Conservation (phyloP, 2,329 filamentous ascomycete genomes). For the Harringtonia lauricola region DNA sequence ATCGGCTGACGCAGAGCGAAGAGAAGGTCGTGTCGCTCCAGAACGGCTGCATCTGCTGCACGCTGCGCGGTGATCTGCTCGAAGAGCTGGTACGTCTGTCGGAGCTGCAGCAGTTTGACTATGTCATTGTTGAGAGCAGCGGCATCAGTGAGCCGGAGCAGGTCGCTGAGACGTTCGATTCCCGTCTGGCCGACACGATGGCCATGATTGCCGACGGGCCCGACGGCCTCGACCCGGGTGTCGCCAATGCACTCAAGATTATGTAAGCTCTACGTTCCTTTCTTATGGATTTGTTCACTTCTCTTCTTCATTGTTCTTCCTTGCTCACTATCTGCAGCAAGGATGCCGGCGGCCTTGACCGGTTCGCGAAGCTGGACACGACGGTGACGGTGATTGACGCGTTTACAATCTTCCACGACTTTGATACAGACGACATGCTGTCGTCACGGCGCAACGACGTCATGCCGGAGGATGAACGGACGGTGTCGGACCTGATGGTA, state of each 20-base stretch:
- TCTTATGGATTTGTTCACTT: neutral
- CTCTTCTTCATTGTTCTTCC: neutral
- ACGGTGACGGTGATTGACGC: slow-evolving; percentile 64
- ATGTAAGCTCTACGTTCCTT: slow-evolving; percentile 17
- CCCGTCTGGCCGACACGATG: slow-evolving; percentile 39
- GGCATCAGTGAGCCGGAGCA: slow-evolving; percentile 65
- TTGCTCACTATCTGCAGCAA: neutral
- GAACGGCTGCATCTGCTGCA: slow-evolving; percentile 70
- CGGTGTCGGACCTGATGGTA: slow-evolving; percentile 64
- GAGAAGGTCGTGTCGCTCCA: slow-evolving; percentile 59
- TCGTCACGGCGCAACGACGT: slow-evolving; percentile 53
- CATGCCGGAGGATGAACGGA: slow-evolving; percentile 57
- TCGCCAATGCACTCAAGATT: slow-evolving; percentile 17
- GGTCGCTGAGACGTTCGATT: slow-evolving; percentile 62
- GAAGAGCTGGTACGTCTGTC: slow-evolving; percentile 57
- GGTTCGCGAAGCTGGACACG: slow-evolving; percentile 56
- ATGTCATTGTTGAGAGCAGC: slow-evolving; percentile 61
- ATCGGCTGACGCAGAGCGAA: slow-evolving; percentile 44
- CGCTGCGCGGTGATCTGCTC: slow-evolving; percentile 57
- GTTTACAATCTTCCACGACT: slow-evolving; percentile 62
- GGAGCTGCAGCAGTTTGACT: slow-evolving; percentile 53
- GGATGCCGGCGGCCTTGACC: slow-evolving; percentile 49
- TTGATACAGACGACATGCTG: slow-evolving; percentile 58
- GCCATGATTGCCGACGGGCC: slow-evolving; percentile 20
- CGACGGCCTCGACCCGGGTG: slow-evolving; percentile 11